Base-by-base conservation (phyloP, 331 rosid genomes). In the Spiraea crenata region DNA sequence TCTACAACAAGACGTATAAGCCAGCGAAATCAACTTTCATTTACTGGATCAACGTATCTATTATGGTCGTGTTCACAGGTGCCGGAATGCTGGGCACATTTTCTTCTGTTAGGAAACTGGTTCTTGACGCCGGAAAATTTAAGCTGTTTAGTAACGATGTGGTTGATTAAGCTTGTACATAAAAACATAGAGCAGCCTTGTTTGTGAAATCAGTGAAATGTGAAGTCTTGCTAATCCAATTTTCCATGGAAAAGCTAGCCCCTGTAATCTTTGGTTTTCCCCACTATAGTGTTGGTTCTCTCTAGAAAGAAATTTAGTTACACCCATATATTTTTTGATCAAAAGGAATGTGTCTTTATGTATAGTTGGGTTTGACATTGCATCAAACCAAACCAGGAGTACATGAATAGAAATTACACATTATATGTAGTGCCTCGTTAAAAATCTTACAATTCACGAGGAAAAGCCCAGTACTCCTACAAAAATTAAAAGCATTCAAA, bases 1-100 rank as follows among this genome's bases (percentile, higher is more conserved):
- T 92, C 7, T 92, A 89, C 82, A 89, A 89, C 84, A 89, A 80
- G 77, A 83, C 95, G 20, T 40, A 80, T 85, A 89, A 89, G 83
- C 98, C 98, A 69, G 55, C 85, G 59, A 78, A 69, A 60, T 73
- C 88, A 8, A 81, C 89, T 65, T 14, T 82, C 49, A 84, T 70
- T 48, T 92, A 87, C 58, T 89, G 85, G 89, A 37, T 92, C 82
- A 92, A 92, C 82, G 5, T 84, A 13, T 83, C 85, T 7, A 89
- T 92, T 65, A 90, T 89, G 39, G 58, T 88, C 25, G 87, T 74
- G 17, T 92, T 89, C 84, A 82, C 89, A 0, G 85, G 88, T 47
- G 85, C 79, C 5, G 96, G 98, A 70, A 60, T 92, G 25, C 20
- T 87, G 86, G 96, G 98, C 6, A 62, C 95, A 39, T 87, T 89